A percentile compares a stretch with the other conserved stretches of the same genome.
These are phyloP conservation scores for Pseudozyma flocculosa DNA, from an alignment of 1,284 basidiomycete species.

Conservation along the genomic window DNA sequence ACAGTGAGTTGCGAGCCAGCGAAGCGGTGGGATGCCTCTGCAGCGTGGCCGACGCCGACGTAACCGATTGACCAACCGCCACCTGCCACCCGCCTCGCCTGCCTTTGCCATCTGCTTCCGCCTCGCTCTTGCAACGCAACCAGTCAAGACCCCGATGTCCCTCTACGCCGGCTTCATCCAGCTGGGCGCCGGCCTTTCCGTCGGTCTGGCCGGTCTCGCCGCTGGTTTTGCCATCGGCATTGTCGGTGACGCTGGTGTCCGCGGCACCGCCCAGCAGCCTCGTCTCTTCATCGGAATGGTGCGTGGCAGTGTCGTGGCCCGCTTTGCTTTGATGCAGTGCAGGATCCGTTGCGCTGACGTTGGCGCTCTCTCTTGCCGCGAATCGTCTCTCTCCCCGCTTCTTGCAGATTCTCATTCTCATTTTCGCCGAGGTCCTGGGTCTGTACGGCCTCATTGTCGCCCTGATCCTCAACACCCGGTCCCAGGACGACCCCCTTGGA, in stretches of 20 bases:
- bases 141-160: constrained; percentile 63
- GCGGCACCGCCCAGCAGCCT: constrained; percentile 69
- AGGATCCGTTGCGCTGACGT: constrained; percentile 6
- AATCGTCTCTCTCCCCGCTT: no score
- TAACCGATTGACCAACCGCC: no score
- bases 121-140: not conserved
- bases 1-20: constrained; percentile 49
- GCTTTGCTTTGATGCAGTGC: no score
- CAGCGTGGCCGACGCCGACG: no score
- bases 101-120: no score
- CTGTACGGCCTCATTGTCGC: constrained; percentile 85
- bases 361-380: no score
- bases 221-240: constrained; percentile 97
- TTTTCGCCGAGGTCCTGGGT: constrained; percentile 90
- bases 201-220: constrained; percentile 88
- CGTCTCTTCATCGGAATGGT: constrained; percentile 82
- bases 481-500: constrained; percentile 38
- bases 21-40: no score
- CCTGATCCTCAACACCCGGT: constrained; percentile 75
- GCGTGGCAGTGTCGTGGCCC: constrained; percentile 3
- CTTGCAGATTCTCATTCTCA: constrained; percentile 63
- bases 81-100: no score
- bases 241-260: constrained; percentile 79
- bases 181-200: constrained; percentile 87
- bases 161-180: constrained; percentile 85